Conservation (phyloP, 495 filamentous ascomycete genomes). For the Penicillium manginii region DNA sequence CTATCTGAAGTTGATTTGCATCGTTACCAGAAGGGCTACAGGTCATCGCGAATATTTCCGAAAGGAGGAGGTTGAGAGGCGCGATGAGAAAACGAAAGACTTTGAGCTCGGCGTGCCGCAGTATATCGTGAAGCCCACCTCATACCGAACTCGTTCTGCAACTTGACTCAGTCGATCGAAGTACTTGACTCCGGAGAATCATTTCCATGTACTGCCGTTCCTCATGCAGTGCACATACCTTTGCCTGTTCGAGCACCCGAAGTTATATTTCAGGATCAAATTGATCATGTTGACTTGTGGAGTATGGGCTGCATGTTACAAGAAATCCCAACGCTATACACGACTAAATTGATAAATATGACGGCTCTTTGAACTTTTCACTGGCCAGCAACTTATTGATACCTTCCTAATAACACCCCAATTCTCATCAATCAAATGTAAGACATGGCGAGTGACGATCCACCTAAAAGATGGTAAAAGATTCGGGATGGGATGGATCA, state of each 20-base stretch:
- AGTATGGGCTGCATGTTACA: conserved; percentile 45
- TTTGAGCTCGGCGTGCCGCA: conserved; percentile 36
- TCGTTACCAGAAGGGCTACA: too few relatives aligned
- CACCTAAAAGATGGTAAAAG: conserved; percentile 38
- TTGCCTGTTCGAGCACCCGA: conserved; percentile 43
- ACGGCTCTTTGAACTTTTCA: conserved; percentile 47
- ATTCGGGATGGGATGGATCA: conserved; percentile 27
- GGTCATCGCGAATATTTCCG: too few relatives aligned
- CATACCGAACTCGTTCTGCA: conserved; percentile 24
- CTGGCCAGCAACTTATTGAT: conserved; percentile 41
- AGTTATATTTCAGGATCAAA: conserved; percentile 41
- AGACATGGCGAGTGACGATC: conserved; percentile 34
- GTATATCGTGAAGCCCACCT: conserved; percentile 39
- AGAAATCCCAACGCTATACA: too few relatives aligned
- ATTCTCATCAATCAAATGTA: conserved; percentile 39
- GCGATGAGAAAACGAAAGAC: conserved; percentile 36
- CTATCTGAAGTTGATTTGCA: too few relatives aligned
- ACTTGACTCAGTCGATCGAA: conserved; percentile 26
- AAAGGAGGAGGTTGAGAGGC: too few relatives aligned
- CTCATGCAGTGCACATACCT: conserved; percentile 40
- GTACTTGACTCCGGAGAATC: conserved; percentile 51
- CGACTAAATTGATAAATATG: too few relatives aligned
- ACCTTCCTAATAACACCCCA: conserved; percentile 34
- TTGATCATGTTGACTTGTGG: conserved; percentile 51
- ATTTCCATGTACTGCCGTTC: conserved; percentile 31